Base-by-base conservation (phyloP, 2,329 filamentous ascomycete species). In the Didymella segeticola region DNA sequence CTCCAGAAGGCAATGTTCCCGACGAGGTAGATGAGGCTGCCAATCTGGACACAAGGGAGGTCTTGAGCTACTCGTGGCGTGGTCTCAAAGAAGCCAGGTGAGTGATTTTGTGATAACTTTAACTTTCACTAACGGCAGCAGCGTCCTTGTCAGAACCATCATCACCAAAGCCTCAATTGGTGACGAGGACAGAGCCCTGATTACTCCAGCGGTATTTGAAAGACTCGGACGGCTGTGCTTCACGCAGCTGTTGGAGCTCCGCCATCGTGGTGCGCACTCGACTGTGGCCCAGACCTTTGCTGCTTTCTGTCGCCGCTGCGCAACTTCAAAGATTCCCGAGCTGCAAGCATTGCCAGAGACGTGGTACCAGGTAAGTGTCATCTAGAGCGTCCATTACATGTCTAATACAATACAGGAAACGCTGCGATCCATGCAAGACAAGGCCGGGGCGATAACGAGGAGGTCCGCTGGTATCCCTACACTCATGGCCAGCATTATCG, bases 41-140 rank as follows among this genome's bases (percentile, higher is more conserved):
- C 4, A 89, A 87, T 1, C 81, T 91, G 2, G 88, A 89, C 45
- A 92, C 91, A 0, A 98, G 97, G 69, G 91, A 96, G 64, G 83
- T 96, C 15, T 77, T 99, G 39, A 98, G 93, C 61, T 99, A 95
- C 73, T 96, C 92, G 58, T 99, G 96, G 83, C 86, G 95, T 64
- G 91, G 92, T 5, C 81, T 97, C n/a, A 93, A 96, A 58, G 95
- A 99, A 76, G 91, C 93, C 20, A 96, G 91, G 89, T 91, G 78
- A 56, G 76, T 31, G 14, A 26, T 12, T 22, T 0, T 9, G 25
- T 4, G 20, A 34, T 15, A 14, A 26, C 31, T 26, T n/a, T 6
- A 3, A 17, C 10, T 9, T 30, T 14, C 31, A 23, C 58, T 55
- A 11, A 58, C 37, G 37, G 20, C 14, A 14, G n/a, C 30, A 95